These are phyloP conservation scores for Meyerozyma smithsonii DNA, from an alignment of 1,139 yeast genomes.

Conservation along the genomic window DNA sequence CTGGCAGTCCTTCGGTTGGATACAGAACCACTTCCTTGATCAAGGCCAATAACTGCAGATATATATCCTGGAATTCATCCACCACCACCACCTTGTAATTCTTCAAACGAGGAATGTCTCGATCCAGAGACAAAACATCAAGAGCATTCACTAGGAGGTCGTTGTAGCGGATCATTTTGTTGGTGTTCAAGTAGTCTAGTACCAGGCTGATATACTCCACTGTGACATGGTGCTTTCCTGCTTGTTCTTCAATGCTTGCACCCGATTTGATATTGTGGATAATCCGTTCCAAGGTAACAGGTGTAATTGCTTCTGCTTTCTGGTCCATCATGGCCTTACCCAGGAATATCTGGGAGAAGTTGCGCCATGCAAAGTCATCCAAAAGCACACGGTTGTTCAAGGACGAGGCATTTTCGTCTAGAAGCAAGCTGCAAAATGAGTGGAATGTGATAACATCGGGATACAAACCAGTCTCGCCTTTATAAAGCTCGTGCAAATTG, in stretches of 20 bases:
- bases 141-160: constrained; percentile 32
- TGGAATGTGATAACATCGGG: constrained; percentile 59
- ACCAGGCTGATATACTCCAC: constrained; percentile 15
- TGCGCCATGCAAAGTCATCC: constrained; percentile 51
- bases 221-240: constrained; percentile 19
- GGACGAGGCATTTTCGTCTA: constrained; percentile 33
- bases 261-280: constrained; percentile 30
- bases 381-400: constrained; percentile 33
- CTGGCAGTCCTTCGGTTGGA: constrained; percentile 16
- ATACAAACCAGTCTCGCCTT: constrained; percentile 23
- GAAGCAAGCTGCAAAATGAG: constrained; percentile 48
- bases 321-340: constrained; percentile 21
- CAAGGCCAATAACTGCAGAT: constrained; percentile 45
- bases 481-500: constrained; percentile 32
- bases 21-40: constrained; percentile 33
- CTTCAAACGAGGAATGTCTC: constrained; percentile 19
- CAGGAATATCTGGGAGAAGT: constrained; percentile 31
- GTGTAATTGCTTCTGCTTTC: constrained; percentile 22
- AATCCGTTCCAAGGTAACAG: constrained; percentile 27
- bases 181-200: constrained; percentile 15
- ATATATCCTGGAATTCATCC: constrained; percentile 77
- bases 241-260: constrained; percentile 21
- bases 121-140: constrained; percentile 19
- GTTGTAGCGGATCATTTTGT: constrained; percentile 34
- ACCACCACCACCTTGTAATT: constrained; percentile 43